Percentiles rank a stretch among this genome's conserved stretches.
Evolutionary conservation across 441 rosid species (phyloP).

Genomic region (Omphalea diandra): DNA sequence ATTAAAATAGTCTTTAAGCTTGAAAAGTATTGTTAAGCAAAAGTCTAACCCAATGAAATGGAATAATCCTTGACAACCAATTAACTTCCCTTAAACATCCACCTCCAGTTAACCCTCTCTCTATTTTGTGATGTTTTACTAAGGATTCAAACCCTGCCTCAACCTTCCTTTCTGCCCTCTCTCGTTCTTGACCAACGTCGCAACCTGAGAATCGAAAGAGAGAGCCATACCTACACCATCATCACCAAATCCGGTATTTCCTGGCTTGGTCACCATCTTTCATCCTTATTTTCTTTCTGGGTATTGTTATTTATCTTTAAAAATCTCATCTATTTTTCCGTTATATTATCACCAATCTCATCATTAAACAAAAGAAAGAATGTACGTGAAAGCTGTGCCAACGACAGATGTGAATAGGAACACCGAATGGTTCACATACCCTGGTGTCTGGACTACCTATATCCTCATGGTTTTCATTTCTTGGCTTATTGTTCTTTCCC

Average conservation of each 20-base stretch:
- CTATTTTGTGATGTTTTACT: neutral
- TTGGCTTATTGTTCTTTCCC: conserved; percentile 75
- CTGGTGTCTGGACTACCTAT: conserved; percentile 89
- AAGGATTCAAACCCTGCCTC: conserved; percentile 2
- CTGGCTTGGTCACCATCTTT: conserved; percentile 15
- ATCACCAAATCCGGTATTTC: conserved; percentile 14
- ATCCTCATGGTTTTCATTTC: conserved; percentile 72
- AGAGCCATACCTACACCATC: neutral
- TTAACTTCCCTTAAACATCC: neutral
- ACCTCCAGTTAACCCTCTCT: neutral
- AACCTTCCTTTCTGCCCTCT: neutral
- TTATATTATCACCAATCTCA: conserved; percentile 13
- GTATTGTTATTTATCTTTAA: neutral
- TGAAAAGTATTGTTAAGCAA: neutral
- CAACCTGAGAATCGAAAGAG: conserved; percentile 8
- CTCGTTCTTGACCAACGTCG: conserved; percentile 6
- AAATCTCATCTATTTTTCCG: neutral
- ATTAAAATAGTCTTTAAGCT: too few relatives aligned
- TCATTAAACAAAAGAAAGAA: conserved; percentile 25
- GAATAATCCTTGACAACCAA: neutral
- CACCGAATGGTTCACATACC: conserved; percentile 98
- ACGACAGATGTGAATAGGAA: conserved; percentile 90
- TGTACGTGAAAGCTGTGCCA: conserved; percentile 83
- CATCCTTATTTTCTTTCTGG: conserved; percentile 7
- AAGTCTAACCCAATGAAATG: conserved; percentile 2